Evolutionary conservation across 371 early-diverging fungal genomes (phyloP).

Genomic region (Mortierella sp.): DNA sequence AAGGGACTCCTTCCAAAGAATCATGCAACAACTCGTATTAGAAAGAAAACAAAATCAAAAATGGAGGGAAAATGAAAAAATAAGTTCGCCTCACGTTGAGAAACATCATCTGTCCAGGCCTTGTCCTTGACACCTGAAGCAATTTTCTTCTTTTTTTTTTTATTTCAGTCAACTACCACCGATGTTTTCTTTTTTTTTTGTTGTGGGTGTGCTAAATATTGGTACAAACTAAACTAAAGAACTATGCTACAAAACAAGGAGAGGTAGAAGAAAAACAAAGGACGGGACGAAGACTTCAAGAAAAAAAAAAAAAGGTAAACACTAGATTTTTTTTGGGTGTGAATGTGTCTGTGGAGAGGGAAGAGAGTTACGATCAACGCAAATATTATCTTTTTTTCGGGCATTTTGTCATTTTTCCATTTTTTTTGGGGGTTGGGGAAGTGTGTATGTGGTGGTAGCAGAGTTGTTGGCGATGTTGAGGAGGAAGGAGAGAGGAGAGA

Average conservation of each 20-base stretch:
- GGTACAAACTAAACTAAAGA: background rate
- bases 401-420: constrained; percentile 6
- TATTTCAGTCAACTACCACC: constrained; percentile 2
- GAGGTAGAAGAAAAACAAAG: constrained; percentile 12
- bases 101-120: too few relatives aligned
- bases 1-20: background rate
- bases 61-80: background rate
- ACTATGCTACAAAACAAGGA: background rate
- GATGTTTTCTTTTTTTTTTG: constrained; percentile 3
- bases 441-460: background rate
- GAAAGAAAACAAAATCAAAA: background rate
- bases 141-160: background rate
- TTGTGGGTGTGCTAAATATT: background rate
- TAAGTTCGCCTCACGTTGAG: background rate
- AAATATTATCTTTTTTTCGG: background rate
- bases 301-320: background rate
- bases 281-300: background rate
- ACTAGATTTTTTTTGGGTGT: background rate
- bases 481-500: background rate
- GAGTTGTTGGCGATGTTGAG: background rate
- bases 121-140: too few relatives aligned
- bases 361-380: background rate
- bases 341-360: too few relatives aligned
- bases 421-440: background rate
- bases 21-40: background rate